phyloP scores from a whole-genome alignment of 1,139 yeast species.

The Suhomyces wounanorum region DNA sequence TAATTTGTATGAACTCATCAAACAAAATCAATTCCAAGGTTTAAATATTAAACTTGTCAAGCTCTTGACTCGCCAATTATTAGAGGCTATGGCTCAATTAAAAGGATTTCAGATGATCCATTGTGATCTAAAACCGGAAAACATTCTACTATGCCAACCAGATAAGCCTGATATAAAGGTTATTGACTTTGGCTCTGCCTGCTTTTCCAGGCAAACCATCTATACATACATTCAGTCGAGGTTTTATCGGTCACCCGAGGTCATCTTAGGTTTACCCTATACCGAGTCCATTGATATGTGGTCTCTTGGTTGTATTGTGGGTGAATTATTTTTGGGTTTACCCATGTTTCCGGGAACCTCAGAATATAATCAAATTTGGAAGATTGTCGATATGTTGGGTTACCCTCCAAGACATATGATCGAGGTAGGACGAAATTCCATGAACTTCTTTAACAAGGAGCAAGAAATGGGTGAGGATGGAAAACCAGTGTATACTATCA shows the following conservation, averaged over 20 bases:
- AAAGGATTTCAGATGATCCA: slow-evolving; percentile 87
- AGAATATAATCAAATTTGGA: slow-evolving; percentile 84
- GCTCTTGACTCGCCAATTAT: slow-evolving; percentile 73
- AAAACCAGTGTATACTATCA: slow-evolving; percentile 35
- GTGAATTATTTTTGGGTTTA: slow-evolving; percentile 87
- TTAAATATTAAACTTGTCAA: slow-evolving; percentile 78
- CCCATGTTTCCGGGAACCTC: slow-evolving; percentile 96
- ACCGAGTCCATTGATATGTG: slow-evolving; percentile 96
- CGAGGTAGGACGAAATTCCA: slow-evolving; percentile 87
- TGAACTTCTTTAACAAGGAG: slow-evolving; percentile 62
- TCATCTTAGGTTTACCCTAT: slow-evolving; percentile 84
- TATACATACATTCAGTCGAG: slow-evolving; percentile 95
- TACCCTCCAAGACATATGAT: slow-evolving; percentile 95
- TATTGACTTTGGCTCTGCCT: slow-evolving; percentile 96
- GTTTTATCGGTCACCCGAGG: slow-evolving; percentile 95
- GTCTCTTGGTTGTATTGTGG: slow-evolving; percentile 96
- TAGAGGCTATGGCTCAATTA: slow-evolving; percentile 77
- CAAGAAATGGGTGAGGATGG: slow-evolving; percentile 25
- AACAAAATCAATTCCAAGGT: slow-evolving; percentile 94
- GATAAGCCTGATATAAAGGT: slow-evolving; percentile 89
- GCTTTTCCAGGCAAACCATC: slow-evolving; percentile 85
- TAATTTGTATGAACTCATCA: slow-evolving; percentile 84
- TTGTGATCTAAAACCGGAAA: slow-evolving; percentile 97
- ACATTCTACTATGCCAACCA: slow-evolving; percentile 76
- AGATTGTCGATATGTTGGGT: slow-evolving; percentile 83